These are phyloP conservation scores for Orbilia quercus DNA, from an alignment of 2,329 filamentous ascomycete species.

Conservation along the genomic window DNA sequence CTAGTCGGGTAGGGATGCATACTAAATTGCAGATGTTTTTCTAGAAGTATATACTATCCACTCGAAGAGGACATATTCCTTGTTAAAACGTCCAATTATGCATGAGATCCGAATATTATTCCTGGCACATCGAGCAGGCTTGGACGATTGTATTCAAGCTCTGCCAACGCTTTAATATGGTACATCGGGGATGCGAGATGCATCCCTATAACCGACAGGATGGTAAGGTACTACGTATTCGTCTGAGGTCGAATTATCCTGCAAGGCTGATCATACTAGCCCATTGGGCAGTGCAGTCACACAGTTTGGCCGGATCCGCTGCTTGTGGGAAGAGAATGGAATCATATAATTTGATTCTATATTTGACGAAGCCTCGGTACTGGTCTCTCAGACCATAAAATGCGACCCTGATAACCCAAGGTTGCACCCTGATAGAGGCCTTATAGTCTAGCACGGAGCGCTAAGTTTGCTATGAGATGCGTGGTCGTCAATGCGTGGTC, in stretches of 20 bases:
- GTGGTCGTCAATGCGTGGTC: no score
- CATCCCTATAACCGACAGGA: background rate
- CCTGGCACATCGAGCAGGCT: conserved; percentile 23
- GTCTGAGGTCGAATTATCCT: no score
- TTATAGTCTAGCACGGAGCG: no score
- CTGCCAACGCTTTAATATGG: conserved; percentile 18
- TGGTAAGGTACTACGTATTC: no score
- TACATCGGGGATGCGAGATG: background rate
- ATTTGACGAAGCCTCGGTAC: background rate
- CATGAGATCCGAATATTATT: conserved; percentile 27
- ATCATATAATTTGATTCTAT: background rate
- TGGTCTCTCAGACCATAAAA: background rate
- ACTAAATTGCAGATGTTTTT: conserved; percentile 16
- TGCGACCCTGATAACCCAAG: conserved; percentile 1
- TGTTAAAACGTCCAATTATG: no score
- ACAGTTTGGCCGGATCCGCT: conserved; percentile 8
- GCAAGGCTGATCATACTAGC: conserved; percentile 1
- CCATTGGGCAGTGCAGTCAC: background rate
- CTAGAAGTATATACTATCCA: conserved; percentile 24
- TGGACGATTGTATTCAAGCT: background rate
- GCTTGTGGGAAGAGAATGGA: conserved; percentile 13
- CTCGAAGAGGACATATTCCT: conserved; percentile 15
- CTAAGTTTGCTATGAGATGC: no score
- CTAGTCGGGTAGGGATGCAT: conserved; percentile 4
- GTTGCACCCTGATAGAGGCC: background rate